Conservation (phyloP, 495 filamentous ascomycete species). For the Aspergillus campestris region DNA sequence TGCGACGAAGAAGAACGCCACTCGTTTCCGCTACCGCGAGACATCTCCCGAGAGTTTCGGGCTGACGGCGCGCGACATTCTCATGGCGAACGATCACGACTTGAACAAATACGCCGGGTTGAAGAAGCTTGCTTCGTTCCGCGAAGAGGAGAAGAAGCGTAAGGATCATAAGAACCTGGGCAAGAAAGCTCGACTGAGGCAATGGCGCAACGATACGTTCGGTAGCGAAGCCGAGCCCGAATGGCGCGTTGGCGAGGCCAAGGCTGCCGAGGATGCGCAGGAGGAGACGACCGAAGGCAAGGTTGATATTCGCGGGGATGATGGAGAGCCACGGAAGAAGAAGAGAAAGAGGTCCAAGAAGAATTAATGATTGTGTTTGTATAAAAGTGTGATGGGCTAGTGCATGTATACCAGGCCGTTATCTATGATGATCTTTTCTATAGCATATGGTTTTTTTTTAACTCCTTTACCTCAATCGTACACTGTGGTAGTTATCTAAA, state of each 20-base stretch:
- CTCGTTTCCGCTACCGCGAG: slow-evolving; percentile 81
- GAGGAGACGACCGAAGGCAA: slow-evolving; percentile 19
- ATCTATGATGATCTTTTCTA: too few species aligned
- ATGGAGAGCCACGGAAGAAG: slow-evolving; percentile 35
- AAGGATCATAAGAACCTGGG: slow-evolving; percentile 79
- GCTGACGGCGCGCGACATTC: slow-evolving; percentile 79
- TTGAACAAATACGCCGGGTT: slow-evolving; percentile 87
- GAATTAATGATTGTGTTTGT: slow-evolving; percentile 16
- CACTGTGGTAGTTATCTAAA: too few species aligned
- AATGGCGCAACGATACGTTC: slow-evolving; percentile 93
- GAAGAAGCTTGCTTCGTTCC: slow-evolving; percentile 88
- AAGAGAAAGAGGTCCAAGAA: slow-evolving; percentile 46
- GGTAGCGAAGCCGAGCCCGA: slow-evolving; percentile 59
- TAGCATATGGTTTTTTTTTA: too few species aligned
- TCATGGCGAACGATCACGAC: slow-evolving; percentile 78
- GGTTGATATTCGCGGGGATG: slow-evolving; percentile 38
- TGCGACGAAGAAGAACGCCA: slow-evolving; percentile 45
- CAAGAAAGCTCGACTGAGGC: slow-evolving; percentile 80
- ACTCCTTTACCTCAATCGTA: too few species aligned
- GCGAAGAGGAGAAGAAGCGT: slow-evolving; percentile 78
- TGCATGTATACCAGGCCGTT: background rate
- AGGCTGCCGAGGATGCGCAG: slow-evolving; percentile 14
- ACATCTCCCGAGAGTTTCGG: slow-evolving; percentile 87
- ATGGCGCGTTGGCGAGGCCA: slow-evolving; percentile 22
- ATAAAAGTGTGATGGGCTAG: background rate